phyloP scores from a whole-genome alignment of 495 filamentous ascomycete genomes.

The Mytilinidion resinicola region DNA sequence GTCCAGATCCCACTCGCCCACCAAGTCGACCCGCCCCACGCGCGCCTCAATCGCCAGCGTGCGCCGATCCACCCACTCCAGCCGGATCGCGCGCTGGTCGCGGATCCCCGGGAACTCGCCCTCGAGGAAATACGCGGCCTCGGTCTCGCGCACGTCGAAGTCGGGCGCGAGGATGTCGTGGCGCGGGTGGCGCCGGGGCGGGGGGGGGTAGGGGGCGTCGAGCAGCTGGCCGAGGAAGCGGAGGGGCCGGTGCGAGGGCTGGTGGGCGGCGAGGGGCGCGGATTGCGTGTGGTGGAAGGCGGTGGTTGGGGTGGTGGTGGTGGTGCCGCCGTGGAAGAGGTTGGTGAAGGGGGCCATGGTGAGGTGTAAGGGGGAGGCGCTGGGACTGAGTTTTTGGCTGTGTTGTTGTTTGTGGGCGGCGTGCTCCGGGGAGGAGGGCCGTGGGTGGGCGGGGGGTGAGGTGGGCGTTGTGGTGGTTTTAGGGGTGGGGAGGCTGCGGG shows the following conservation, averaged over 20 bases:
- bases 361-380: not conserved
- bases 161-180: not conserved
- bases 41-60: constrained; percentile 3
- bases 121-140: constrained; percentile 4
- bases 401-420: not conserved
- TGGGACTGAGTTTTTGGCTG: not conserved
- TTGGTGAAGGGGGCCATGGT: constrained; percentile 2
- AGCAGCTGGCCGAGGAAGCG: constrained; percentile 1
- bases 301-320: too few species aligned
- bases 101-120: constrained; percentile 6
- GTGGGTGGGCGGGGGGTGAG: not conserved
- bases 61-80: constrained; percentile 4
- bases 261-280: not conserved
- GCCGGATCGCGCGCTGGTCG: not conserved
- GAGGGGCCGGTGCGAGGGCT: not conserved
- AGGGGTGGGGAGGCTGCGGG: not conserved
- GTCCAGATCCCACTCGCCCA: not conserved
- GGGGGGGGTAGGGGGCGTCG: not conserved
- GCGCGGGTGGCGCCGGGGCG: not conserved
- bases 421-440: not conserved
- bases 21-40: not conserved
- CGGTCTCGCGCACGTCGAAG: constrained; percentile 8
- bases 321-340: not conserved
- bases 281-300: not conserved
- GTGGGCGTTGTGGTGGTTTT: not conserved